phyloP scores from a whole-genome alignment of 352 stramenopile species.

The Phytophthora tentaculata region DNA sequence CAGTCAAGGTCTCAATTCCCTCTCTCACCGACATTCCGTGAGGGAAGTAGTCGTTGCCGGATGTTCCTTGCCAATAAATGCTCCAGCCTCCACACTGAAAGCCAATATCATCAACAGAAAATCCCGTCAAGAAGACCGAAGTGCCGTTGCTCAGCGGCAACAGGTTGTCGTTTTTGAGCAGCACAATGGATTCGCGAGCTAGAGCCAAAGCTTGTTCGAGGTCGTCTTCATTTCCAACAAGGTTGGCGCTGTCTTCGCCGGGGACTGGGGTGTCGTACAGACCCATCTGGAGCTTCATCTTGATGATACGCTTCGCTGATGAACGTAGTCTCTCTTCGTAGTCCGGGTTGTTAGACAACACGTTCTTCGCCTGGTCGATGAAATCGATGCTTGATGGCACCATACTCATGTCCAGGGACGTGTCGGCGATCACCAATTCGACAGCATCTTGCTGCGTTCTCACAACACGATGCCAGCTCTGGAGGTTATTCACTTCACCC shows the following conservation, averaged over 20 bases:
- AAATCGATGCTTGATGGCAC: constrained; percentile 46
- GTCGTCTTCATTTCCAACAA: constrained; percentile 52
- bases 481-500: constrained; percentile 87
- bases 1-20: constrained; percentile 31
- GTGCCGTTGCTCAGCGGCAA: constrained; percentile 45
- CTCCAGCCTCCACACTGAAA: constrained; percentile 79
- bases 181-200: constrained; percentile 71
- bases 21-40: constrained; percentile 42
- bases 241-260: constrained; percentile 40
- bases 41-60: constrained; percentile 62
- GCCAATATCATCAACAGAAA: constrained; percentile 58
- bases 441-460: constrained; percentile 49
- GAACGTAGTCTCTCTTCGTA: constrained; percentile 47
- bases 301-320: constrained; percentile 64
- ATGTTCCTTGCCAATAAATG: constrained; percentile 82
- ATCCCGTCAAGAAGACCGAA: constrained; percentile 66
- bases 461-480: constrained; percentile 53
- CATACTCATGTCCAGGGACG: constrained; percentile 91
- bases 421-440: constrained; percentile 63
- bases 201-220: constrained; percentile 56
- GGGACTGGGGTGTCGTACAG: constrained; percentile 67
- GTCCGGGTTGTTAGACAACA: constrained; percentile 36
- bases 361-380: constrained; percentile 50
- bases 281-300: constrained; percentile 67
- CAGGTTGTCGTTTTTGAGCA: constrained; percentile 75